Base-by-base conservation (phyloP, 1,284 basidiomycete genomes). In the Wolfiporia cocos region DNA sequence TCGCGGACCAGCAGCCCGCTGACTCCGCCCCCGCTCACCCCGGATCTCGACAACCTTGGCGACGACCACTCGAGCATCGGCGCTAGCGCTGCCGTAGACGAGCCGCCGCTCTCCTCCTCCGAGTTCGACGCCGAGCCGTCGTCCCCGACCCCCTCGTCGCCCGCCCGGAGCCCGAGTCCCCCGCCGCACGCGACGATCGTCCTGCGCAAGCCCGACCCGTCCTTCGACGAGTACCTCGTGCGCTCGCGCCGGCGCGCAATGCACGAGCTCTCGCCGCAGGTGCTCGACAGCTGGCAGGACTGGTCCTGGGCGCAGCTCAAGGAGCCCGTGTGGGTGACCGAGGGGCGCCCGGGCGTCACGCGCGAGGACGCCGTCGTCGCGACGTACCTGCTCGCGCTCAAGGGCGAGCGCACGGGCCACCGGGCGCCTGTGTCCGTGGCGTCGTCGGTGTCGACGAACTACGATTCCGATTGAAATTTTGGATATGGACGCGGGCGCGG, bases 131-230 rank as follows among this genome's bases (percentile, higher is more conserved):
- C n/a, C n/a, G n/a, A n/a, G 18, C 21, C 30, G 3, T 37, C 37
- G 18, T 49, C 44, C 6, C 15, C 42, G 9, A 61, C 68, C 0
- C 59, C 61, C 3, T n/a, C n/a, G n/a, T n/a, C n/a, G n/a, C n/a
- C n/a, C n/a, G n/a, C 28, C 12, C 17, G 20, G 22, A 18, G 38
- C 45, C 39, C 39, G 33, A 33, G 12, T 38, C 40, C 14, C 31
- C 46, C 29, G 28, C 46, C 23, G 36, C 37, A 33, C 26, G 48
- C 28, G 39, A n/a, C 39, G 24, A 36, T 47, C 28, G 34, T 42
- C 21, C 43, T 50, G 39, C 43, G 30, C 28, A 40, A 42, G 10
- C 43, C 44, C 38, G 31, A 17, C 37, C 43, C 49, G 12, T 48
- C 35, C 18, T 57, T 54, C 41, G 51, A 50, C 15, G 55, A 49